Base-by-base conservation (phyloP, 2,329 filamentous ascomycete species). In the Colletotrichum filicis region DNA sequence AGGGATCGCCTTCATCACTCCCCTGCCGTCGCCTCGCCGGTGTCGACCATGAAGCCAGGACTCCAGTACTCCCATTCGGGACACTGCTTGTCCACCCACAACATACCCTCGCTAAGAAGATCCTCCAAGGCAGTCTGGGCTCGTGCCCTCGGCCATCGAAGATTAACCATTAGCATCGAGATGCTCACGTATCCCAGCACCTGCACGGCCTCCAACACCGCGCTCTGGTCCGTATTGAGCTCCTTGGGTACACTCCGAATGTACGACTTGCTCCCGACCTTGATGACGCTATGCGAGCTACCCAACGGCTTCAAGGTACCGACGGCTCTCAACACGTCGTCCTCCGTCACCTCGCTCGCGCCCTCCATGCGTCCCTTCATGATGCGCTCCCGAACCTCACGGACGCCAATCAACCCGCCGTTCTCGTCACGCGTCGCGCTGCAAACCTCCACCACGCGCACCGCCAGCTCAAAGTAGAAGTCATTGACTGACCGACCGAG, bases 401-500 rank as follows among this genome's bases (percentile, higher is more conserved):
- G 87, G 22, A 98, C 89, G 12, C 94, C 94, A 66, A 99, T 94
- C 78, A 99, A 86, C 0, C 97, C 97, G 7, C 97, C 97, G 81
- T 99, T 99, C 83, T 98, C 96, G 4, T 90, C 91, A 65, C 97
- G 88, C 57, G 95, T 98, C 65, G 92, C 91, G 6, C 95, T 89
- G 80, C 97, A 99, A 8, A 98, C 91, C 82, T 98, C 96, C 6
- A 99, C 97, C 1, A 98, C 94, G 62, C 94, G 90, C n/a, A 98
- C 96, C 1, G 95, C 97, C 58, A 99, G 91, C 85, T 97, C 96
- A 82, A 98, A 98, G 85, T 98, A 99, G 81, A 99, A 99, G 82
- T 99, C 97, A 81, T 98, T 97, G 77, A 99, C 95, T 78, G 92
- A 95, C 73, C 93, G 91, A 35, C 97, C 97, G 24, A 98, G 88